Evolutionary conservation across 495 filamentous ascomycete genomes (phyloP).

Genomic region (Cudoniella acicularis): DNA sequence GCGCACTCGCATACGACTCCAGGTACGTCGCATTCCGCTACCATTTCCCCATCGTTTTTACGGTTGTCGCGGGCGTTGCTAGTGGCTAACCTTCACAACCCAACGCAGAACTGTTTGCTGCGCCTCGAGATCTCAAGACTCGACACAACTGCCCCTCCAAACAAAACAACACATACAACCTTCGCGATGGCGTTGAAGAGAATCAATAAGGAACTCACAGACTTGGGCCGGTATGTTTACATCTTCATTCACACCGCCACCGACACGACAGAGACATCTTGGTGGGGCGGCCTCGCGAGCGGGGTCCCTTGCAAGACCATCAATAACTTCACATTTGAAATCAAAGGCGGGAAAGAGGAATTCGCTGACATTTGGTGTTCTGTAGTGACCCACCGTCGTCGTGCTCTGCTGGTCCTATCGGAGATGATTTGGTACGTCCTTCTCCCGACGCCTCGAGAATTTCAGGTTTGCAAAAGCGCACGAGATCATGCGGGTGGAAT

Average conservation of each 20-base stretch:
- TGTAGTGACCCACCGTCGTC: slow-evolving; percentile 94
- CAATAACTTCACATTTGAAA: slow-evolving; percentile 14
- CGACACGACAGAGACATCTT: slow-evolving; percentile 5
- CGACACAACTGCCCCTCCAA: slow-evolving; percentile 14
- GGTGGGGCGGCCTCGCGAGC: slow-evolving; percentile 25
- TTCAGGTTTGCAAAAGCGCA: slow-evolving; percentile 3
- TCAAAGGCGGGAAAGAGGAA: slow-evolving; percentile 3
- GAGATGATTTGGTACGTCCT: slow-evolving; percentile 90
- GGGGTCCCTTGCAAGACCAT: slow-evolving; percentile 24
- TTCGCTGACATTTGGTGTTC: slow-evolving; percentile 35
- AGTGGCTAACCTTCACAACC: slow-evolving; percentile 21
- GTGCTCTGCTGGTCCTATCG: slow-evolving; percentile 93
- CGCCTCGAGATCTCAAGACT: slow-evolving; percentile 17
- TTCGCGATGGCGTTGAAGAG: slow-evolving; percentile 93
- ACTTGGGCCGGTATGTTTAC: slow-evolving; percentile 87
- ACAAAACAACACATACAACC: slow-evolving; percentile 28
- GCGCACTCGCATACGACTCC: slow-evolving; percentile 3
- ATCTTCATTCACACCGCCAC: slow-evolving; percentile 12
- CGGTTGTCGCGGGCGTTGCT: slow-evolving; percentile 16
- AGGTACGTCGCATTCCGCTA: slow-evolving; percentile 9
- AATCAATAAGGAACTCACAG: slow-evolving; percentile 99
- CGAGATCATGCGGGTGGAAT: slow-evolving; percentile 15
- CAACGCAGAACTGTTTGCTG: slow-evolving; percentile 18
- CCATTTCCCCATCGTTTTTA: slow-evolving; percentile 9
- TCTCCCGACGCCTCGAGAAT: slow-evolving; percentile 2